A percentile compares a stretch with the other conserved stretches of the same genome.
phyloP scores from a whole-genome alignment of 306 rosid species.

The Casuarina equisetifolia region DNA sequence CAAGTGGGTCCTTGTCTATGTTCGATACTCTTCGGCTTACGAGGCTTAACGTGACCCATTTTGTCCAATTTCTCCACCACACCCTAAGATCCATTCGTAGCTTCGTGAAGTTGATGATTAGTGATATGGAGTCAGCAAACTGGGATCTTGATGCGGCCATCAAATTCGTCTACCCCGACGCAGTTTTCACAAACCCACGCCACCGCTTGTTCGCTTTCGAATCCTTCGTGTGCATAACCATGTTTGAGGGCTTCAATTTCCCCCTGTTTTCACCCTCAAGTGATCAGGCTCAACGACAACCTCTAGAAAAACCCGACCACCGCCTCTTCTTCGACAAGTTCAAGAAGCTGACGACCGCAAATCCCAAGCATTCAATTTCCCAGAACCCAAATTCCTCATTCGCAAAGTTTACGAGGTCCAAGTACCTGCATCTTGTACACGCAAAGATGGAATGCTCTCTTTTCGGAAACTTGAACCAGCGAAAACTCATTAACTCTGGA shows the following conservation, averaged over 20 bases:
- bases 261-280: constrained; percentile 42
- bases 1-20: constrained; percentile 61
- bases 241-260: constrained; percentile 71
- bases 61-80: constrained; percentile 58
- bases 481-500: constrained; percentile 68
- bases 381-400: constrained; percentile 60
- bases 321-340: constrained; percentile 57
- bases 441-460: constrained; percentile 97
- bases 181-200: constrained; percentile 46
- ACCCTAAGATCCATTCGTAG: constrained; percentile 44
- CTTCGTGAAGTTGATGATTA: constrained; percentile 64
- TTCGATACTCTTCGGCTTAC: constrained; percentile 51
- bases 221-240: constrained; percentile 65
- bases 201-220: constrained; percentile 68
- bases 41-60: constrained; percentile 47
- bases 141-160: constrained; percentile 84
- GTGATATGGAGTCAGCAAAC: constrained; percentile 79
- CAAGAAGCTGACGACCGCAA: constrained; percentile 50
- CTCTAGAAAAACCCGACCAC: constrained; percentile 12
- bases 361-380: constrained; percentile 42
- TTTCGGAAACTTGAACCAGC: constrained; percentile 80
- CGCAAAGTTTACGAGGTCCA: constrained; percentile 53
- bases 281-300: constrained; percentile 17
- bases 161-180: constrained; percentile 60
- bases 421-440: constrained; percentile 72